phyloP scores from a whole-genome alignment of 1,284 basidiomycete genomes.

The Porodaedalea pini region DNA sequence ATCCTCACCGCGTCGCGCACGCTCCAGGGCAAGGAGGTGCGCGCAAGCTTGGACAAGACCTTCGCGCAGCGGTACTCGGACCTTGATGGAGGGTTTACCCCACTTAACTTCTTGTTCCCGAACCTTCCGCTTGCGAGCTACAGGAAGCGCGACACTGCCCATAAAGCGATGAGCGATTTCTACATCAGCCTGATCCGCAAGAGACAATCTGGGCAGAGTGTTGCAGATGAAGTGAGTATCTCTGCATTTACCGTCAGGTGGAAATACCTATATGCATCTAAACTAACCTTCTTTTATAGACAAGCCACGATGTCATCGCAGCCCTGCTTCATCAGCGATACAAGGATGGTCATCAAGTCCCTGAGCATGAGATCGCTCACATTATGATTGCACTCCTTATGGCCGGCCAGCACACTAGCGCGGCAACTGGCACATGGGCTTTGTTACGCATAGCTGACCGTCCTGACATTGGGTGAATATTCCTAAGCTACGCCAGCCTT shows the following conservation, averaged over 20 bases:
- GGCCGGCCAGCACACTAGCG: constrained; percentile 98
- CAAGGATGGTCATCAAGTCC: constrained; percentile 75
- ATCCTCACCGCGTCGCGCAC: constrained; percentile 93
- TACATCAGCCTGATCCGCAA: constrained; percentile 86
- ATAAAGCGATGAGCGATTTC: constrained; percentile 92
- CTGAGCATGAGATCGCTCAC: constrained; percentile 92
- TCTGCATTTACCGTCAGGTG: background rate
- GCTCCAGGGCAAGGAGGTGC: constrained; percentile 89
- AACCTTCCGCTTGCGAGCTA: constrained; percentile 90
- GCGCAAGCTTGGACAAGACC: constrained; percentile 71
- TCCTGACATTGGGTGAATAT: constrained; percentile 69
- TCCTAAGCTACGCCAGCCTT: background rate
- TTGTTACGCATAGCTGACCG: constrained; percentile 87
- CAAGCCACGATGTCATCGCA: constrained; percentile 92
- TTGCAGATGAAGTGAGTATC: constrained; percentile 36
- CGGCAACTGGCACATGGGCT: constrained; percentile 87
- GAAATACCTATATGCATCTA: background rate
- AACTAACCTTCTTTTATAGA: constrained; percentile 30
- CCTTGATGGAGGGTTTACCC: constrained; percentile 90
- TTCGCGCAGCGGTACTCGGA: constrained; percentile 88
- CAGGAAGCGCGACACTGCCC: constrained; percentile 81
- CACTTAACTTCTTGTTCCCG: constrained; percentile 92
- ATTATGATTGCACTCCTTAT: constrained; percentile 95
- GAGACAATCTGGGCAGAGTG: constrained; percentile 51
- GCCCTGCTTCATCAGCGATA: constrained; percentile 86